A percentile compares a stretch with the other conserved stretches of the same genome.
Conservation (phyloP, 1,284 basidiomycete genomes). For the Limonomyces culmigenus region DNA sequence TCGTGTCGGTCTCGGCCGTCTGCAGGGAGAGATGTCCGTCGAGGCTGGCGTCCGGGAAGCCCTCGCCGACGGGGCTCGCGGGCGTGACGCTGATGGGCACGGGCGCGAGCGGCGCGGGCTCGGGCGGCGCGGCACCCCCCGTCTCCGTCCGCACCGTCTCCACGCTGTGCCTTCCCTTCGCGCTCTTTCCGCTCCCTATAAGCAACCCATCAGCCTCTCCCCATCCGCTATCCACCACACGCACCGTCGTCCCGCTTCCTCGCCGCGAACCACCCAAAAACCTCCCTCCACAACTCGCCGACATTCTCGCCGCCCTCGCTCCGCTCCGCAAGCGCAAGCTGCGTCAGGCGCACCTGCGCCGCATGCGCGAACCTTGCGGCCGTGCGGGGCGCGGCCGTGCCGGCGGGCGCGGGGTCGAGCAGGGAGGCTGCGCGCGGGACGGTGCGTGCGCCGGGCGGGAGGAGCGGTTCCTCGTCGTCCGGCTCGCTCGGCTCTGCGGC, state of each 20-base stretch:
- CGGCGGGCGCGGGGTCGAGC: no score
- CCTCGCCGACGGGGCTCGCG: background rate
- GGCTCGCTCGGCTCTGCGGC: background rate
- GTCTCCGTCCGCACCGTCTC: no score
- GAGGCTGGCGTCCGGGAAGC: background rate
- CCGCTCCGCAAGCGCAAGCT: constrained; percentile 70
- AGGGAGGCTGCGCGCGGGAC: no score
- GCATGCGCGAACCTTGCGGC: constrained; percentile 63
- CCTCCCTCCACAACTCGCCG: constrained; percentile 67
- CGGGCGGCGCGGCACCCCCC: no score
- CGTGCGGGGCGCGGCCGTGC: constrained; percentile 30
- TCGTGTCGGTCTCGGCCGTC: constrained; percentile 10
- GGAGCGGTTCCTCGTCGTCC: background rate
- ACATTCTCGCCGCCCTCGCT: constrained; percentile 80
- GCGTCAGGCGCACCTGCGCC: constrained; percentile 77
- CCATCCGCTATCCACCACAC: no score
- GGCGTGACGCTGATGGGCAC: constrained; percentile 30
- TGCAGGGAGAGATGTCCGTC: constrained; percentile 9
- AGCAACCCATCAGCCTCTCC: no score
- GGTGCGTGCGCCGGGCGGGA: constrained; percentile 3
- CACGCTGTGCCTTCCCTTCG: no score
- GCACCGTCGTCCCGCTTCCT: constrained; percentile 27
- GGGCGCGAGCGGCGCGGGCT: constrained; percentile 8
- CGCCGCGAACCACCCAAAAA: constrained; percentile 75
- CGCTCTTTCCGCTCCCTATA: no score